Base-by-base conservation (phyloP, 1,284 basidiomycete species). In the Ceratobasidium papillatum region DNA sequence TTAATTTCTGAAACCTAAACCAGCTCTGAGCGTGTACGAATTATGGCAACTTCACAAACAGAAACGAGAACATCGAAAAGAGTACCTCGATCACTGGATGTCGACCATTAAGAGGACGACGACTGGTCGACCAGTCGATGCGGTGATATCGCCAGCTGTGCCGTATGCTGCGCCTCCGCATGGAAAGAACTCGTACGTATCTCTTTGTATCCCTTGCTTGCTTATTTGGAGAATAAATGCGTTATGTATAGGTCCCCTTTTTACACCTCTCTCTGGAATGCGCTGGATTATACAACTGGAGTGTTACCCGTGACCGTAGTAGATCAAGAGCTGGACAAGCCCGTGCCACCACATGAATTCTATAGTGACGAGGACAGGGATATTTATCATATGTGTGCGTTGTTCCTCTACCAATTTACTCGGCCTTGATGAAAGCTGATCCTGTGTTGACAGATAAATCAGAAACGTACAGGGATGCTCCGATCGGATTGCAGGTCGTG, bases 211-310 rank as follows among this genome's bases (percentile, higher is more conserved):
- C 12, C 2, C 30, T 36, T 4, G 30, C n/a, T 78, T 56, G 32
- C 36, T 12, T 19, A 49, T 51, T 22, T 73, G 59, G n/a, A 34
- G 19, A 41, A n/a, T 38, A 52, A 54, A 30, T 45, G 17, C 32
- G 34, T 12, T 12, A 78, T 43, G 32, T 62, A 51, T 76, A 89
- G 89, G 47, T 79, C 79, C 63, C 83, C 75, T 80, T 7, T 81
- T 52, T 93, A 91, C 78, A 92, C 92, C 0, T 84, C 84, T 79
- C 77, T 88, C 54, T 93, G 87, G 86, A 94, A 93, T 79, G 80
- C 85, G 3, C 84, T 92, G 34, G 92, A 94, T 79, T 92, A 89
- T 78, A 85, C 91, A 0, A 85, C 87, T 0, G 83, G 88, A n/a
- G 83, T 88, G 4, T 86, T 95, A 76, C 94, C 94, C 0, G 90